phyloP scores from a whole-genome alignment of 2,329 filamentous ascomycete genomes.

The Hysterium pulicare region DNA sequence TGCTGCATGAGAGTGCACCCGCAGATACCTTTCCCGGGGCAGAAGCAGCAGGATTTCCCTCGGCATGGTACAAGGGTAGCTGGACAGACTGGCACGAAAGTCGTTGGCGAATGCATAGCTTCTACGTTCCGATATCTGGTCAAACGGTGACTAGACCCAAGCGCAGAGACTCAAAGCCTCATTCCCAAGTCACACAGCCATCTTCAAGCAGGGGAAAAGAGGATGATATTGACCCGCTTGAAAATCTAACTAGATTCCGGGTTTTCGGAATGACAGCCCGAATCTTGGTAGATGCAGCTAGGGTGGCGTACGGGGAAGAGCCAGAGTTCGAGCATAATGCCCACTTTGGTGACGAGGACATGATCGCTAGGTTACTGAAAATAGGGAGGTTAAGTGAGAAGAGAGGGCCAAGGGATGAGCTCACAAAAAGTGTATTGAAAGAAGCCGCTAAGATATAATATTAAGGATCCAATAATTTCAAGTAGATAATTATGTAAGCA shows the following conservation, averaged over 20 bases:
- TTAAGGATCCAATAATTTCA: too few relatives aligned
- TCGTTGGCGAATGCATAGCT: conserved; percentile 87
- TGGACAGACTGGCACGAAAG: conserved; percentile 78
- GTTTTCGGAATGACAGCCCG: conserved; percentile 95
- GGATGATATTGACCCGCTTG: conserved; percentile 41
- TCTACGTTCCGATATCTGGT: conserved; percentile 76
- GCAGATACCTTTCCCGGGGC: conserved; percentile 9
- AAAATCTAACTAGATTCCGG: conserved; percentile 61
- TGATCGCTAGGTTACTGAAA: conserved; percentile 56
- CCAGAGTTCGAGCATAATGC: conserved; percentile 77
- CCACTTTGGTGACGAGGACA: conserved; percentile 63
- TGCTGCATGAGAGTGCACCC: conserved; percentile 35
- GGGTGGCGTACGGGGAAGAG: conserved; percentile 76
- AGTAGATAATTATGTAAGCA: too few relatives aligned
- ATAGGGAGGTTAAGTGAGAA: conserved; percentile 55
- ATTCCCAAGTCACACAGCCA: conserved; percentile 14
- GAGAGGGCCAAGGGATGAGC: conserved; percentile 50
- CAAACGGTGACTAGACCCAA: conserved; percentile 64
- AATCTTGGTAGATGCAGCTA: conserved; percentile 82
- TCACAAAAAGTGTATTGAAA: conserved; percentile 51
- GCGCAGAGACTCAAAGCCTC: conserved; percentile 1
- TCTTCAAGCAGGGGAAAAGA: conserved; percentile 44
- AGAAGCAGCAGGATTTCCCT: conserved; percentile 37
- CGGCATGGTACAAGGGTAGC: conserved; percentile 77
- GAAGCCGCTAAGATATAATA: conserved; percentile 48